Evolutionary conservation across 1,284 basidiomycete genomes (phyloP).

Genomic region (Fomes fomentarius): DNA sequence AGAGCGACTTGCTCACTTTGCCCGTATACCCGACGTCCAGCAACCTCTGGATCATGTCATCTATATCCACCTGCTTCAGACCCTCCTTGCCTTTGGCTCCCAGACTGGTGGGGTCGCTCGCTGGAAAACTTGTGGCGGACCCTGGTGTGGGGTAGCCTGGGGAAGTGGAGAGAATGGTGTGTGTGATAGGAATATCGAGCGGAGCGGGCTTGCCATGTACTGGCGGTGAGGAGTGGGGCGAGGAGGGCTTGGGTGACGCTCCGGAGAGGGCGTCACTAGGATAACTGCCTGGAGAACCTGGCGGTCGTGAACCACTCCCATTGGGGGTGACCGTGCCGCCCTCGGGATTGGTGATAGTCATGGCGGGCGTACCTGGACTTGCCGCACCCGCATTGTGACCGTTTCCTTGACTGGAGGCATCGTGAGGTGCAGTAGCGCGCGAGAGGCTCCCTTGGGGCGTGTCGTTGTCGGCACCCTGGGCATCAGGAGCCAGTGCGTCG

Average conservation of each 20-base stretch:
- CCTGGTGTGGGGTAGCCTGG: conserved; percentile 47
- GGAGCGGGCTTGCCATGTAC: conserved; percentile 47
- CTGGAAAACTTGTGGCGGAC: conserved; percentile 46
- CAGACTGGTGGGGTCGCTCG: conserved; percentile 38
- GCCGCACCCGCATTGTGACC: conserved; percentile 20
- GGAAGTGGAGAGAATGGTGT: conserved; percentile 74
- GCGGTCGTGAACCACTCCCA: conserved; percentile 38
- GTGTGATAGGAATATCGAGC: conserved; percentile 74
- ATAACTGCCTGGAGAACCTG: conserved; percentile 42
- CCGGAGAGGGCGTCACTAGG: conserved; percentile 35
- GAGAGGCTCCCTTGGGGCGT: conserved; percentile 47
- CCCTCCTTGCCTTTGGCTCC: conserved; percentile 55
- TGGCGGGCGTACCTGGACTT: conserved; percentile 40
- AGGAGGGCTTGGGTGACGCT: conserved; percentile 29
- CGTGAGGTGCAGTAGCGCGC: conserved; percentile 42
- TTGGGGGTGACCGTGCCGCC: conserved; percentile 38
- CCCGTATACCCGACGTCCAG: conserved; percentile 98
- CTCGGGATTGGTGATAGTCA: conserved; percentile 56
- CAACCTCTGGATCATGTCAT: conserved; percentile 97
- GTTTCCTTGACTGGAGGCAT: conserved; percentile 22
- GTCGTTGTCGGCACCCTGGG: conserved; percentile 41
- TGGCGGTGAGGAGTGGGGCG: conserved; percentile 39
- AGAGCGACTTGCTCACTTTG: conserved; percentile 96
- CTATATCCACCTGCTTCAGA: conserved; percentile 83
- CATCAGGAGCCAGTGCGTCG: conserved; percentile 37